These are phyloP conservation scores for Nidularia sp. DNA, from an alignment of 768 basidiomycete genomes.

Conservation along the genomic window DNA sequence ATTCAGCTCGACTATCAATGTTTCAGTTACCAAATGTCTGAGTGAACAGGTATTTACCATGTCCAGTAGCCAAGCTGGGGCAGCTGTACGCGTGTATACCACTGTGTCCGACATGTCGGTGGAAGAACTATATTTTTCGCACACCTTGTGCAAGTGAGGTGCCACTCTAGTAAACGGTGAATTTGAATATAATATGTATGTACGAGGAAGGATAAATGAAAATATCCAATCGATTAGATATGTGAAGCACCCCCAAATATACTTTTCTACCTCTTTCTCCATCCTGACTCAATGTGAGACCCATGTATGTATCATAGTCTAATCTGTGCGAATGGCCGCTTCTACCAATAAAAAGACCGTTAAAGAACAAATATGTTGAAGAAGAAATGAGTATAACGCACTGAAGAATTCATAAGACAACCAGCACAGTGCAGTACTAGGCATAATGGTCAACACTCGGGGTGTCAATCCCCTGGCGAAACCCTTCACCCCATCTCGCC, in stretches of 20 bases:
- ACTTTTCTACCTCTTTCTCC: neutral
- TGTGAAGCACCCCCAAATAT: neutral
- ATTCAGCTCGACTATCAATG: too few relatives aligned
- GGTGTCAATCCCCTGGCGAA: conserved; percentile 87
- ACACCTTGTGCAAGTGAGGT: too few relatives aligned
- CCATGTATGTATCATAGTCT: neutral
- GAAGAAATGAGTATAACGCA: conserved; percentile 39
- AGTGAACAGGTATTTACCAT: too few relatives aligned
- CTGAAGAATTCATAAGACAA: conserved; percentile 98
- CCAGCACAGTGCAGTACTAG: conserved; percentile 97
- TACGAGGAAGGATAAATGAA: too few relatives aligned
- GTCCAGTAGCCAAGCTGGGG: too few relatives aligned
- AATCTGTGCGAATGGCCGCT: conserved; percentile 7
- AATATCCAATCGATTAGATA: neutral
- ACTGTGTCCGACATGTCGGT: too few relatives aligned
- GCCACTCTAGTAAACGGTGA: too few relatives aligned
- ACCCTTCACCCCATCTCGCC: conserved; percentile 79
- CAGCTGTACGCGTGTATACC: too few relatives aligned
- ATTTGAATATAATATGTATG: too few relatives aligned
- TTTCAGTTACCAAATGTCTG: too few relatives aligned
- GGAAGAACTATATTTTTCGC: too few relatives aligned
- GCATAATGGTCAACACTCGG: conserved; percentile 91
- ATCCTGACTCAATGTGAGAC: neutral
- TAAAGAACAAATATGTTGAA: neutral
- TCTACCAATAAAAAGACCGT: neutral